Percentiles rank a stretch among this genome's conserved stretches.
phyloP scores from a whole-genome alignment of 768 basidiomycete species.

The Kwoniella sp. region DNA sequence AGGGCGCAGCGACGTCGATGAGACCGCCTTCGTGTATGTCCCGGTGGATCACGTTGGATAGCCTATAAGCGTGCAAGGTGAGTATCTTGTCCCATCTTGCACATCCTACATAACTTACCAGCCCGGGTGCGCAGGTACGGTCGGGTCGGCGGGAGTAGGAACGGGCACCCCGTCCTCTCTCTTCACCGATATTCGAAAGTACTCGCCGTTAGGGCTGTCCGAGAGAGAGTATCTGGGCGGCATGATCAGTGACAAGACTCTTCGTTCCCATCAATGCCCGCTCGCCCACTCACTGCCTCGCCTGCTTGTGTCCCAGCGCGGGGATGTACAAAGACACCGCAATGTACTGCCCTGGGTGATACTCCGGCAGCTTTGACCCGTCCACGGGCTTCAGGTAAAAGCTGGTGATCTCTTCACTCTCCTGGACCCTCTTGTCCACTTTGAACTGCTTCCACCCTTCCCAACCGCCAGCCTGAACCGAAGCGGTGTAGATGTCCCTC shows the following conservation, averaged over 20 bases:
- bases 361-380: conserved; percentile 9
- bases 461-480: conserved; percentile 15
- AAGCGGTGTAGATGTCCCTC: conserved; percentile 8
- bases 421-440: conserved; percentile 15
- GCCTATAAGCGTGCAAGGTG: neutral
- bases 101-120: conserved; percentile 2
- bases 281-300: conserved; percentile 17
- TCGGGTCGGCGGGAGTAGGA: conserved; percentile 1
- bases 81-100: neutral
- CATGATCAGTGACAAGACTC: no score
- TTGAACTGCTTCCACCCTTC: conserved; percentile 20
- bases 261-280: no score
- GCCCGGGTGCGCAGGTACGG: conserved; percentile 6
- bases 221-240: conserved; percentile 20
- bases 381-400: conserved; percentile 20
- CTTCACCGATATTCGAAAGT: conserved; percentile 25
- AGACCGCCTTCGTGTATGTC: conserved; percentile 17
- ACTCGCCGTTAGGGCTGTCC: conserved; percentile 15
- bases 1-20: conserved; percentile 20
- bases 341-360: conserved; percentile 23
- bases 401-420: conserved; percentile 20
- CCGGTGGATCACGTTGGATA: conserved; percentile 21
- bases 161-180: conserved; percentile 6
- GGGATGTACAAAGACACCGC: conserved; percentile 17
- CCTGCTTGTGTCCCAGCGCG: conserved; percentile 17